Evolutionary conservation across 257 asterid genomes (phyloP).

Genomic region (Nicotiana attenuata): DNA sequence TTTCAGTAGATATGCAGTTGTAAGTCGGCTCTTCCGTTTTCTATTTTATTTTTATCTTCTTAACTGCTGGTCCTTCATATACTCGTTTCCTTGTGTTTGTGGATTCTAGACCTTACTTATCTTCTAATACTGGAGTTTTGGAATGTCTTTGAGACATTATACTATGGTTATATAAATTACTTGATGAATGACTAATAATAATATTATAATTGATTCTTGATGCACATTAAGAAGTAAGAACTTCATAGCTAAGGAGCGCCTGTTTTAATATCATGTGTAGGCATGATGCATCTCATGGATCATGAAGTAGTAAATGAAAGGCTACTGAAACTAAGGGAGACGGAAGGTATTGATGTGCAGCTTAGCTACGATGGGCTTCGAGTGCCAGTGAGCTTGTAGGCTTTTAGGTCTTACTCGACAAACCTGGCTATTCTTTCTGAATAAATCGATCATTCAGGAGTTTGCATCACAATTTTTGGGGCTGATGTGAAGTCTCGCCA

Average conservation of each 20-base stretch:
- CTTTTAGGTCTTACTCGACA: conserved; percentile 1
- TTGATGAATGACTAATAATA: background rate
- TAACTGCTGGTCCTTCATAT: background rate
- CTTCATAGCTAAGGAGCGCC: background rate
- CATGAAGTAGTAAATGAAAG: conserved; percentile 65
- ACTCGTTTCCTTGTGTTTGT: background rate
- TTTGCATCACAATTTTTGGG: background rate
- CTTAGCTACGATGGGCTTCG: conserved; percentile 94
- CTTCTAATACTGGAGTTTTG: background rate
- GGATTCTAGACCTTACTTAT: background rate
- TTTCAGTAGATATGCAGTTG: background rate
- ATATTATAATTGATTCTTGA: background rate
- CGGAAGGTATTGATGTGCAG: conserved; percentile 73
- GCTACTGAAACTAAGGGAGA: conserved; percentile 59
- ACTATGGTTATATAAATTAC: background rate
- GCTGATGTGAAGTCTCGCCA: background rate
- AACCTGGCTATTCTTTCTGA: conserved; percentile 8
- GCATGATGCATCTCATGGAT: conserved; percentile 99
- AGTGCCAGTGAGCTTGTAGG: conserved; percentile 53
- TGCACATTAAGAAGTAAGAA: background rate
- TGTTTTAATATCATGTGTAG: conserved; percentile 30
- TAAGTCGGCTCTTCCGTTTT: background rate
- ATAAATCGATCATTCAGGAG: background rate
- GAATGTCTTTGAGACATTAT: background rate
- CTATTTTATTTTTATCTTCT: background rate